phyloP scores from a whole-genome alignment of 345 rosid species.

The Erucastrum elatum region DNA sequence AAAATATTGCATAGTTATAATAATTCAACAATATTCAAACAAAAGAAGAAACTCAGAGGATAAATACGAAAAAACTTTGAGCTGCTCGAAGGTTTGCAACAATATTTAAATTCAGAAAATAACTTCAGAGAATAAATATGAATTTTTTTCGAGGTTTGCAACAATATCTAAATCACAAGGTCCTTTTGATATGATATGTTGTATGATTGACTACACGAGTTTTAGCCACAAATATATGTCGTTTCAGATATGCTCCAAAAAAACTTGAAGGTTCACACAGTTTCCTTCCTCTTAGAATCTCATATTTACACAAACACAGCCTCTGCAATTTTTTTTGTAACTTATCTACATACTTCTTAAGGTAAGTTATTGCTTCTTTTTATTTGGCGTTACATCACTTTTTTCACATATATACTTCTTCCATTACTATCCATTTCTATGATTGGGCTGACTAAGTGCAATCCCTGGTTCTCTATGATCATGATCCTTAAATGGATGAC shows the following conservation, averaged over 20 bases:
- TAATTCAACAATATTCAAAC: neutral
- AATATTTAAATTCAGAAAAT: too few relatives aligned
- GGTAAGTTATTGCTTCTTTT: neutral
- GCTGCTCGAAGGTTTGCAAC: conserved; percentile 3
- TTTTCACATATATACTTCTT: too few relatives aligned
- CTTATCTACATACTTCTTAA: neutral
- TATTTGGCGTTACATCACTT: neutral
- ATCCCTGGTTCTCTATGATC: neutral
- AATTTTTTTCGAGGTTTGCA: neutral
- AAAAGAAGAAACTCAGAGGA: neutral
- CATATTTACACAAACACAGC: neutral
- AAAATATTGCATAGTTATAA: neutral
- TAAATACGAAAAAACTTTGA: conserved; percentile 33
- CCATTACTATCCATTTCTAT: neutral
- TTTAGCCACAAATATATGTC: neutral
- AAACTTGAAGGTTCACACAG: neutral
- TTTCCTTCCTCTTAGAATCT: neutral
- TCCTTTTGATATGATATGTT: neutral
- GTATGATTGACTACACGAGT: neutral
- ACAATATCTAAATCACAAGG: neutral
- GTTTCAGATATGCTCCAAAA: too few relatives aligned
- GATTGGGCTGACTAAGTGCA: neutral
- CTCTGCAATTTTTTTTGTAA: too few relatives aligned
- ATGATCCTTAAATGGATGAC: neutral
- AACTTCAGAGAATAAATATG: too few relatives aligned